phyloP scores from a whole-genome alignment of 768 basidiomycete species.

The Rhodocollybia butyracea region DNA sequence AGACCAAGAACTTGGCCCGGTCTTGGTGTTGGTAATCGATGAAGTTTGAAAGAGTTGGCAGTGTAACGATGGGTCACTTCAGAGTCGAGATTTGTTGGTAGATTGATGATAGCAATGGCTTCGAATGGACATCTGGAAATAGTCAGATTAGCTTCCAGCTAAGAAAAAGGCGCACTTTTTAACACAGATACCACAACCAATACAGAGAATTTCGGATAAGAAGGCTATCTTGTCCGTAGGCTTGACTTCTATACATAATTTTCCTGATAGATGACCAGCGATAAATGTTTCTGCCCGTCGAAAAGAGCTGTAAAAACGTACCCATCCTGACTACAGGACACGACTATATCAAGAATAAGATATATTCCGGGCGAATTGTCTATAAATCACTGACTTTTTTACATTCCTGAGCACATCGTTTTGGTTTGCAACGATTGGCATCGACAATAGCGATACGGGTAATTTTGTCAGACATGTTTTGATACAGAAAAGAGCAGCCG shows the following conservation, averaged over 20 bases:
- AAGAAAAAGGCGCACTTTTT: slow-evolving; percentile 73
- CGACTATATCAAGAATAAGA: slow-evolving; percentile 41
- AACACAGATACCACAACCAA: slow-evolving; percentile 99
- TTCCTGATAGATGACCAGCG: slow-evolving; percentile 48
- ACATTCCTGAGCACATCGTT: slow-evolving; percentile 96
- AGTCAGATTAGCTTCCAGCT: background rate
- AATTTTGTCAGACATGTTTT: slow-evolving; percentile 87
- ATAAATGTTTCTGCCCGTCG: background rate
- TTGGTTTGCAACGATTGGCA: slow-evolving; percentile 91
- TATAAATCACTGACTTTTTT: slow-evolving; percentile 66
- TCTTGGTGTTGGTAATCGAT: slow-evolving; percentile 93
- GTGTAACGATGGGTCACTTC: slow-evolving; percentile 98
- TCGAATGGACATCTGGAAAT: slow-evolving; percentile 90
- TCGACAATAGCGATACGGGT: slow-evolving; percentile 97
- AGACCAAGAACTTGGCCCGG: slow-evolving; percentile 98
- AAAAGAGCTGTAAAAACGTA: slow-evolving; percentile 25
- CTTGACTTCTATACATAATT: slow-evolving; percentile 98
- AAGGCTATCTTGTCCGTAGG: slow-evolving; percentile 95
- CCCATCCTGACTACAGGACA: slow-evolving; percentile 99
- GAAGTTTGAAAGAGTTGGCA: slow-evolving; percentile 98
- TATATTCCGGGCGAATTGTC: slow-evolving; percentile 12
- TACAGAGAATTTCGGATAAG: slow-evolving; percentile 98
- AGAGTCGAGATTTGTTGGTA: slow-evolving; percentile 94
- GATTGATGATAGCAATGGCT: slow-evolving; percentile 97
- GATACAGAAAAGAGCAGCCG: background rate